phyloP scores from a whole-genome alignment of 1,284 basidiomycete species.

The Pascua sp. region DNA sequence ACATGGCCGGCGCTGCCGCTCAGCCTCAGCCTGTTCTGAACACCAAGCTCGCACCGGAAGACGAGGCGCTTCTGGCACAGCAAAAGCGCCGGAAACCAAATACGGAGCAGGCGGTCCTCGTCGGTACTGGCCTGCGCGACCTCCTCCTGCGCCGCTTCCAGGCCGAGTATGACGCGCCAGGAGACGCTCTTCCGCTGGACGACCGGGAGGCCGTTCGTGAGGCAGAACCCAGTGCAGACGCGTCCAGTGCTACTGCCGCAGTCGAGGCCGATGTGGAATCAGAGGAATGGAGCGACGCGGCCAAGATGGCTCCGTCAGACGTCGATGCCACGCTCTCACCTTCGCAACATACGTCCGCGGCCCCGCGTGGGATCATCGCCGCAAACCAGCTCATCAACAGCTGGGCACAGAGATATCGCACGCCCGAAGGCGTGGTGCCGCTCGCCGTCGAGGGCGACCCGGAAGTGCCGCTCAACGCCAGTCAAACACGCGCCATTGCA shows the following conservation, averaged over 20 bases:
- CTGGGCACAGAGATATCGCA: constrained; percentile 67
- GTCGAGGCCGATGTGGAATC: constrained; percentile 13
- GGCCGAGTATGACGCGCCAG: constrained; percentile 18
- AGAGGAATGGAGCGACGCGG: not conserved
- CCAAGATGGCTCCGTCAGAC: constrained; percentile 28
- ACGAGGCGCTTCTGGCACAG: not conserved
- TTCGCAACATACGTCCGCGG: constrained; percentile 1
- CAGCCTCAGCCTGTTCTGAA: not conserved
- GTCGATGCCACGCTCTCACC: constrained; percentile 35
- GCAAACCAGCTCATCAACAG: constrained; percentile 68
- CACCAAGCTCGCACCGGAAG: constrained; percentile 5
- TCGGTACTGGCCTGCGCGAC: constrained; percentile 67
- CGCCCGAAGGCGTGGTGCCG: constrained; percentile 54
- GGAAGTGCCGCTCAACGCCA: constrained; percentile 64
- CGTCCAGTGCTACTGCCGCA: too few species aligned
- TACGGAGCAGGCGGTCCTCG: constrained; percentile 54
- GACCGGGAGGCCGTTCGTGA: too few species aligned
- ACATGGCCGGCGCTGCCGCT: constrained; percentile 29
- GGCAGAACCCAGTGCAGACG: too few species aligned
- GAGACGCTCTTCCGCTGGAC: constrained; percentile 1
- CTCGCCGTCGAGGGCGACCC: constrained; percentile 77
- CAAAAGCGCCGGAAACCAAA: not conserved
- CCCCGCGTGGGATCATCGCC: constrained; percentile 57
- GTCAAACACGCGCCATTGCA: constrained; percentile 79
- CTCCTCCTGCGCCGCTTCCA: constrained; percentile 59